Evolutionary conservation across 1,284 basidiomycete genomes (phyloP).

Genomic region (Cerioporus squamosus): DNA sequence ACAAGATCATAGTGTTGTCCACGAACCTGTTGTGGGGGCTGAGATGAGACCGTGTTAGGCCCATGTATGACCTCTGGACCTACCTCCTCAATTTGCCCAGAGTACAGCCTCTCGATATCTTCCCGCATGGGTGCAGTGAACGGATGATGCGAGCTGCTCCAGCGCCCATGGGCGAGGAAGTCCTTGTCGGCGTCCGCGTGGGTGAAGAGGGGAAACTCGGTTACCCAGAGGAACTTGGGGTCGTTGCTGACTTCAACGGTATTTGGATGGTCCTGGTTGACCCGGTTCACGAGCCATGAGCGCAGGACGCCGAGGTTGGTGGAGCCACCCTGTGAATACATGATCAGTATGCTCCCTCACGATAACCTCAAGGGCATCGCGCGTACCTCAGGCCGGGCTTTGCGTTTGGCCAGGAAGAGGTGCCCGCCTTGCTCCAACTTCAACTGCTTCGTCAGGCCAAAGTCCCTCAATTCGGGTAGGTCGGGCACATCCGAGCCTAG

Average conservation of each 20-base stretch:
- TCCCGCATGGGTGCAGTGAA: constrained; percentile 96
- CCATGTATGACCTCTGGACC: constrained; percentile 22
- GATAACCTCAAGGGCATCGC: too few relatives aligned
- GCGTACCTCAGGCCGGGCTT: too few relatives aligned
- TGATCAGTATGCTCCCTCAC: too few relatives aligned
- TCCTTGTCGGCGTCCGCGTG: constrained; percentile 88
- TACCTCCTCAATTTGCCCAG: constrained; percentile 69
- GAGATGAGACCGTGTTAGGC: too few relatives aligned
- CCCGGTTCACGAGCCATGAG: constrained; percentile 42
- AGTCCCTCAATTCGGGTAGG: too few relatives aligned
- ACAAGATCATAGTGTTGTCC: constrained; percentile 98
- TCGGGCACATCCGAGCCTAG: too few relatives aligned
- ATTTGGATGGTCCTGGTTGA: constrained; percentile 50
- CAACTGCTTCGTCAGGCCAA: too few relatives aligned
- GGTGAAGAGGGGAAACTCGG: constrained; percentile 95
- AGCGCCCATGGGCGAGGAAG: constrained; percentile 81
- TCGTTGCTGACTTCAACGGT: constrained; percentile 44
- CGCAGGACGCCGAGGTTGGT: constrained; percentile 82
- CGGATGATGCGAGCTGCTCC: constrained; percentile 92
- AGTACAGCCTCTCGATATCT: constrained; percentile 78
- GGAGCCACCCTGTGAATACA: constrained; percentile 70
- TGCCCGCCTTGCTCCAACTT: too few relatives aligned
- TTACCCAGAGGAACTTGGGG: constrained; percentile 94
- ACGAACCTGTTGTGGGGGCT: constrained; percentile 58
- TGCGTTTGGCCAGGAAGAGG: too few relatives aligned